Conservation (phyloP, 176 grass and related monocot species). For the Aegilops tauschii region DNA sequence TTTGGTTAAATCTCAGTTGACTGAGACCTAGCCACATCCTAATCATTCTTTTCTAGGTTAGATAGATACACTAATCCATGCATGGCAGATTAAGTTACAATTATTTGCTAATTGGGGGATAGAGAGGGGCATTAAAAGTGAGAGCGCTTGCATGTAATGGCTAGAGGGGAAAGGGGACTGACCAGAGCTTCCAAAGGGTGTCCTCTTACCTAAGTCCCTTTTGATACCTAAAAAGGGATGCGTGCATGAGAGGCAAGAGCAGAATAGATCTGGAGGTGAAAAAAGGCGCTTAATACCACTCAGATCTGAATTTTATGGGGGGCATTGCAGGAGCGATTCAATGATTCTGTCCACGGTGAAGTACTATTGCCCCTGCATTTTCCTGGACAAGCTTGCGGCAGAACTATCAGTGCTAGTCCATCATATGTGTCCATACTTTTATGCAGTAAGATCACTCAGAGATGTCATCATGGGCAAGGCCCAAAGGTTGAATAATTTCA, state of each 20-base stretch:
- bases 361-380: conserved; percentile 22
- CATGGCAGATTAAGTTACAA: neutral
- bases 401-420: conserved; percentile 16
- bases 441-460: neutral
- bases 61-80: neutral
- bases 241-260: conserved; percentile 24
- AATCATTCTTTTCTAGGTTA: neutral
- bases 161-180: conserved; percentile 29
- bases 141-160: conserved; percentile 6
- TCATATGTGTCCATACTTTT: conserved; percentile 13
- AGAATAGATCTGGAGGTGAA: conserved; percentile 41
- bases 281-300: conserved; percentile 28
- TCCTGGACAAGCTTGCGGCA: conserved; percentile 26
- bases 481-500: neutral
- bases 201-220: conserved; percentile 34
- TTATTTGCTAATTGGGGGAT: neutral
- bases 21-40: too few species aligned
- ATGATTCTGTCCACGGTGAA: conserved; percentile 46
- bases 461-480: neutral
- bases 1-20: too few species aligned
- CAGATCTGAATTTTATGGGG: conserved; percentile 33
- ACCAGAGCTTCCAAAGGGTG: conserved; percentile 28
- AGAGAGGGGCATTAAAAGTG: neutral
- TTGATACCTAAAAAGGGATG: conserved; percentile 38
- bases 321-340: conserved; percentile 25